A percentile compares a stretch with the other conserved stretches of the same genome.
Evolutionary conservation across 257 asterid genomes (phyloP).

Genomic region (Nyctanthes arbortristis): DNA sequence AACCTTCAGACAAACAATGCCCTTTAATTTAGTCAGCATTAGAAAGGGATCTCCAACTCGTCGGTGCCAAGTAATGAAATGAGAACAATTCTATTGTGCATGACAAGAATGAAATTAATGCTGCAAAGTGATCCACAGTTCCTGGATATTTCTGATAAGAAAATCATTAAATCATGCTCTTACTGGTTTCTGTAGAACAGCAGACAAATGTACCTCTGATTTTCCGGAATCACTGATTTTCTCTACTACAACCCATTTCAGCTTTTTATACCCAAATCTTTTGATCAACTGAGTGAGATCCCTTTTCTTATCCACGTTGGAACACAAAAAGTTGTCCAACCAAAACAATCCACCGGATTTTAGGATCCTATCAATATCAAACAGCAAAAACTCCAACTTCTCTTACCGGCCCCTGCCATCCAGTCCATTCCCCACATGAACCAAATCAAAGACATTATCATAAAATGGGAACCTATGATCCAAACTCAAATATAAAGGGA

Average conservation of each 20-base stretch:
- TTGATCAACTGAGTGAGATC: constrained; percentile 37
- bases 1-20: neutral
- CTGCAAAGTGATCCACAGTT: neutral
- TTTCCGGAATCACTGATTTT: constrained; percentile 29
- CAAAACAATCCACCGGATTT: constrained; percentile 41
- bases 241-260: constrained; percentile 43
- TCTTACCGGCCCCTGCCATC: constrained; percentile 27
- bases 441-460: constrained; percentile 36
- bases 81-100: neutral
- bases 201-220: constrained; percentile 39
- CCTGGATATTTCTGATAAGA: neutral
- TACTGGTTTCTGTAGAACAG: constrained; percentile 41
- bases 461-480: constrained; percentile 35
- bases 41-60: neutral
- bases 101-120: neutral
- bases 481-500: constrained; percentile 31
- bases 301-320: constrained; percentile 61
- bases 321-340: constrained; percentile 60
- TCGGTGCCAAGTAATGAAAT: neutral
- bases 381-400: constrained; percentile 36
- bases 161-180: constrained; percentile 17
- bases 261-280: constrained; percentile 37
- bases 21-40: neutral
- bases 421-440: constrained; percentile 29
- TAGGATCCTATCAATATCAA: constrained; percentile 35